phyloP scores from a whole-genome alignment of 176 grass and related monocot genomes.

The Musa beccarii region DNA sequence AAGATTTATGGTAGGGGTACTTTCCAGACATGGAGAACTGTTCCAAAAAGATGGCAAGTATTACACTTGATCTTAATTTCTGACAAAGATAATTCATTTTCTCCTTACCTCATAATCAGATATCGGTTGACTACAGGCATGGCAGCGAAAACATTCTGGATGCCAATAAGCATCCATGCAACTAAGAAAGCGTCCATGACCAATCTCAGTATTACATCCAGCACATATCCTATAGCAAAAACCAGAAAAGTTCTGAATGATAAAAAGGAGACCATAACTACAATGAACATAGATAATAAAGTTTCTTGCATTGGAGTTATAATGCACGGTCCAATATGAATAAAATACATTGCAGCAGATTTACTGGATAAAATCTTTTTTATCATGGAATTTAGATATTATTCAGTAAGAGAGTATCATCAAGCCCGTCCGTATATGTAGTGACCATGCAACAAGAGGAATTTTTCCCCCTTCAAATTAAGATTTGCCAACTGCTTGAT shows the following conservation, averaged over 20 bases:
- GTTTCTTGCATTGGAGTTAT: not conserved
- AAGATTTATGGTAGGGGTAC: slow-evolving; percentile 75
- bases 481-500: too few relatives aligned
- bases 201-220: slow-evolving; percentile 79
- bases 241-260: not conserved
- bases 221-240: slow-evolving; percentile 57
- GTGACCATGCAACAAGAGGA: too few relatives aligned
- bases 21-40: slow-evolving; percentile 89
- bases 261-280: not conserved
- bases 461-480: too few relatives aligned
- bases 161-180: slow-evolving; percentile 90
- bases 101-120: slow-evolving; percentile 71
- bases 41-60: slow-evolving; percentile 19
- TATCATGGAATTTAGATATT: not conserved
- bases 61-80: not conserved
- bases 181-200: slow-evolving; percentile 66
- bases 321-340: not conserved
- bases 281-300: not conserved
- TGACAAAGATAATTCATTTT: slow-evolving; percentile 12
- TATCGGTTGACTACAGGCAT: slow-evolving; percentile 75
- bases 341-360: not conserved
- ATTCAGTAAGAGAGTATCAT: not conserved
- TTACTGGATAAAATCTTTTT: not conserved
- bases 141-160: slow-evolving; percentile 84
- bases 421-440: too few relatives aligned